phyloP scores from a whole-genome alignment of 2,329 filamentous ascomycete species.

The Niveomyces coronatus region DNA sequence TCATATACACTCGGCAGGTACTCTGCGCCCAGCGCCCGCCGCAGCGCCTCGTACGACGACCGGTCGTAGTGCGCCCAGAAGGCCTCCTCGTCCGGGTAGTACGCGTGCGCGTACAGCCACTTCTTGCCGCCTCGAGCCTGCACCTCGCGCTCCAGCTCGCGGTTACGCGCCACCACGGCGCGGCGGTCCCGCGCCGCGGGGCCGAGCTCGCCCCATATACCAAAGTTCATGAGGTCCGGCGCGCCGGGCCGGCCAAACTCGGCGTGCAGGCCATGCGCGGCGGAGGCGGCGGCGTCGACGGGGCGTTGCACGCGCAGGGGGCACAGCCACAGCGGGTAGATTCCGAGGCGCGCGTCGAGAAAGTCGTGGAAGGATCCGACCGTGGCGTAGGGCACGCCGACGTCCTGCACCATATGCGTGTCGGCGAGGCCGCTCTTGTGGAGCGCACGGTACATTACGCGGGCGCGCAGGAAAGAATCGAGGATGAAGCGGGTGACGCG shows the following conservation, averaged over 20 bases:
- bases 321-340: conserved; percentile 49
- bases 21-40: conserved; percentile 47
- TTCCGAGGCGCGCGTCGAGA: conserved; percentile 32
- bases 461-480: conserved; percentile 51
- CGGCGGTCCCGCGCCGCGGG: conserved; percentile 29
- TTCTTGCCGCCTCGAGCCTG: conserved; percentile 53
- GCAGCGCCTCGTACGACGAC: conserved; percentile 46
- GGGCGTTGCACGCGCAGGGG: conserved; percentile 36
- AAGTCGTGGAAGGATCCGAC: conserved; percentile 36
- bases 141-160: conserved; percentile 49
- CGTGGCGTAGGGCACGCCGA: conserved; percentile 38
- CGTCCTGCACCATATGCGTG: conserved; percentile 55
- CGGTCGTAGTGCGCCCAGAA: conserved; percentile 58
- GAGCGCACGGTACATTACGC: conserved; percentile 54
- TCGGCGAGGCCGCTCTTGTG: conserved; percentile 51
- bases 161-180: conserved; percentile 44
- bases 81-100: conserved; percentile 50
- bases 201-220: conserved; percentile 55
- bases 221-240: conserved; percentile 47
- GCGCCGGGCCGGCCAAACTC: conserved; percentile 29
- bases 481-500: conserved; percentile 49
- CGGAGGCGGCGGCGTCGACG: conserved; percentile 27
- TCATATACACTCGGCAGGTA: conserved; percentile 56
- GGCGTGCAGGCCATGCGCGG: conserved; percentile 36
- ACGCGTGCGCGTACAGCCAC: conserved; percentile 60